phyloP scores from a whole-genome alignment of 2,329 filamentous ascomycete genomes.

The Celoporthe dispersa region DNA sequence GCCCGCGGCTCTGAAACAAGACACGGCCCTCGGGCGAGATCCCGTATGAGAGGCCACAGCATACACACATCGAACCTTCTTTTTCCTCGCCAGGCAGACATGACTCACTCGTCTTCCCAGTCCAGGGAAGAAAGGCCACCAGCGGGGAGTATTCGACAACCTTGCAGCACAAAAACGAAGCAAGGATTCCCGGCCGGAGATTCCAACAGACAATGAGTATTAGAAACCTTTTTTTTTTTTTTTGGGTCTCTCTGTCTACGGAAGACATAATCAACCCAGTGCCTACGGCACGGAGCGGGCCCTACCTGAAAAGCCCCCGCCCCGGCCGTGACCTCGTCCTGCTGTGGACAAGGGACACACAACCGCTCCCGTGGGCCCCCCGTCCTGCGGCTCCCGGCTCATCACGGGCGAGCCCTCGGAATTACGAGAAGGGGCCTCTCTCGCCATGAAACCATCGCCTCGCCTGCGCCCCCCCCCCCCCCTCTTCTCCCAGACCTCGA shows the following conservation, averaged over 20 bases:
- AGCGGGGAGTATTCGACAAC: neutral
- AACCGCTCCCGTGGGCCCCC: neutral
- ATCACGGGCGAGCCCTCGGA: neutral
- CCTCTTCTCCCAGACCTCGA: neutral
- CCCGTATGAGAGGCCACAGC: neutral
- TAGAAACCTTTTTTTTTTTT: neutral
- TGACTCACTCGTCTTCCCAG: neutral
- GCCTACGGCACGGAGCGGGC: conserved; percentile 2
- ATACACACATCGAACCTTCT: neutral
- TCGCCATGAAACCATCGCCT: neutral
- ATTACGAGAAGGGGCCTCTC: neutral
- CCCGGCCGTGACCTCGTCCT: neutral
- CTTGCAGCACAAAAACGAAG: neutral
- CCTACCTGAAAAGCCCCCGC: neutral
- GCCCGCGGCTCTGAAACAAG: neutral
- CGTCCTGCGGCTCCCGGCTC: neutral
- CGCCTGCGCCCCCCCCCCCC: neutral
- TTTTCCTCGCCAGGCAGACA: neutral
- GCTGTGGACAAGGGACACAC: neutral
- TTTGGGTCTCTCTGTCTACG: too few relatives aligned
- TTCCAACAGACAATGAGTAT: neutral
- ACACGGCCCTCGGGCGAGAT: neutral
- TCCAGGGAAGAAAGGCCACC: neutral
- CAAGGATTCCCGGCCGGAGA: neutral
- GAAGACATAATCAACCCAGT: neutral